Percentiles rank a stretch among this genome's conserved stretches.
Evolutionary conservation across 75 land plant species (phyloP).

Genomic region (Sequoiadendron giganteum): DNA sequence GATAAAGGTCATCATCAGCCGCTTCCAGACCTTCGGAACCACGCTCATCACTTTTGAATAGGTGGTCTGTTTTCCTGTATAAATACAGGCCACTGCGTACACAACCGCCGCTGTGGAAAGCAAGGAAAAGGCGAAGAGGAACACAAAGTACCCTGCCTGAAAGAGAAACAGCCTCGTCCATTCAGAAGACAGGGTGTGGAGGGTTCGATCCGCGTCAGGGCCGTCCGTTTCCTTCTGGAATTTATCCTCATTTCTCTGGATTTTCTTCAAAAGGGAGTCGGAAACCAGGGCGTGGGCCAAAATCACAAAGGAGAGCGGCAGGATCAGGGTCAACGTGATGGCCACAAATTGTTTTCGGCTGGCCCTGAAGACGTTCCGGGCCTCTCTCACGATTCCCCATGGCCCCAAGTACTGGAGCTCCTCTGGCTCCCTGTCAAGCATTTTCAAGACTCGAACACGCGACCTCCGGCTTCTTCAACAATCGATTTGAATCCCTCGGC

Average conservation of each 20-base stretch:
- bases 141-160: slow-evolving; percentile 61
- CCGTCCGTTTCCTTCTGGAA: slow-evolving; percentile 9
- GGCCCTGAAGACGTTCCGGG: slow-evolving; percentile 46
- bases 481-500: neutral
- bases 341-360: slow-evolving; percentile 47
- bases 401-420: slow-evolving; percentile 58
- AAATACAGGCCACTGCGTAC: slow-evolving; percentile 91
- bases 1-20: slow-evolving; percentile 76
- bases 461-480: neutral
- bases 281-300: slow-evolving; percentile 80
- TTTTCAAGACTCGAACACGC: neutral
- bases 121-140: slow-evolving; percentile 88
- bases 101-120: slow-evolving; percentile 94
- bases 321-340: slow-evolving; percentile 64
- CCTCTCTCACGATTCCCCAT: slow-evolving; percentile 49
- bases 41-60: slow-evolving; percentile 59
- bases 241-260: slow-evolving; percentile 21
- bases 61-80: slow-evolving; percentile 71
- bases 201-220: slow-evolving; percentile 9
- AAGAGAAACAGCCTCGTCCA: slow-evolving; percentile 40
- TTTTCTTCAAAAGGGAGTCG: slow-evolving; percentile 56
- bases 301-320: slow-evolving; percentile 81
- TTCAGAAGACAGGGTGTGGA: slow-evolving; percentile 20
- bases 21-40: slow-evolving; percentile 73
- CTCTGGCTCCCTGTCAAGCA: slow-evolving; percentile 62